phyloP scores from a whole-genome alignment of 345 rosid species.

The Eucalyptus grandis region DNA sequence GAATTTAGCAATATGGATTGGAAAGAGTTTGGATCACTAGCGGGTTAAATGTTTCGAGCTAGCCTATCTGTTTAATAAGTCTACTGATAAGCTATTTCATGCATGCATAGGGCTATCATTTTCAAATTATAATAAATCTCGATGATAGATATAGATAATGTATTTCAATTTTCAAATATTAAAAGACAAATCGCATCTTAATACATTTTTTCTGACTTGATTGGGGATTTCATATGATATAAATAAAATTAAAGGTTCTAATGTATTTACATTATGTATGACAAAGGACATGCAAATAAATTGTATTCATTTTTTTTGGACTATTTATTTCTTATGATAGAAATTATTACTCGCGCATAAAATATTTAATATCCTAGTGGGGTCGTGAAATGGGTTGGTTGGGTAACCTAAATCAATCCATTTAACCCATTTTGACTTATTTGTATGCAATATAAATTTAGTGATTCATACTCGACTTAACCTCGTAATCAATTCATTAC shows the following conservation, averaged over 20 bases:
- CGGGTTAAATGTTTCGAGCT: no score
- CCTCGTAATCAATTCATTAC: no score
- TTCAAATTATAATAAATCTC: not conserved
- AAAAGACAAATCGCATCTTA: not conserved
- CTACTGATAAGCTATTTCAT: not conserved
- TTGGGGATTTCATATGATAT: not conserved
- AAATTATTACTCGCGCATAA: no score
- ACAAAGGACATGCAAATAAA: not conserved
- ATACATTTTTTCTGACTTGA: no score
- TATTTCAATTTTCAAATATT: not conserved
- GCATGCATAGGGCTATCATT: not conserved
- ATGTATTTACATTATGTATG: not conserved
- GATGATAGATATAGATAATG: accelerated
- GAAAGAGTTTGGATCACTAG: accelerated
- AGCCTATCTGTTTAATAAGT: accelerated
- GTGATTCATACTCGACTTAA: not conserved
- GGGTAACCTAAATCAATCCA: accelerated
- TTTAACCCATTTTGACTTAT: no score
- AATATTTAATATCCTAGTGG: not conserved
- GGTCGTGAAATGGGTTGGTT: not conserved
- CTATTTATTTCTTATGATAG: not conserved
- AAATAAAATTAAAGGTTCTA: not conserved
- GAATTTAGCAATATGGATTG: no score
- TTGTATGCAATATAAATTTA: no score
- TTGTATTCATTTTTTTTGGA: no score